Evolutionary conservation across 2,329 filamentous ascomycete genomes (phyloP).

Genomic region (Colletotrichum spaethianum): DNA sequence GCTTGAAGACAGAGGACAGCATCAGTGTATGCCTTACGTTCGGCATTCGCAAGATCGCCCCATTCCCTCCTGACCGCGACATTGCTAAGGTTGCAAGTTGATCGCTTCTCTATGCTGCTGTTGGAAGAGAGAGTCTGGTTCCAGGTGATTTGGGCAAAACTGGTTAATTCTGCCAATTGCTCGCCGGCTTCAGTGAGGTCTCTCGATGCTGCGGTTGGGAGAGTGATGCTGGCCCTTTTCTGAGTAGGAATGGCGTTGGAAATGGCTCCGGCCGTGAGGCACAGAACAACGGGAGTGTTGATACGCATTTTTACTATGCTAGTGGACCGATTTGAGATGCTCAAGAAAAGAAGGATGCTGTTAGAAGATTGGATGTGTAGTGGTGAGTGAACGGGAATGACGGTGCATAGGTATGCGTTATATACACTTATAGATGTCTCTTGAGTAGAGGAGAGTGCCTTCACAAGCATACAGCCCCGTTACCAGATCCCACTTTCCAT

Average conservation of each 20-base stretch:
- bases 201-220: neutral
- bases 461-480: neutral
- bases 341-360: neutral
- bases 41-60: neutral
- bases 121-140: neutral
- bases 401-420: no score
- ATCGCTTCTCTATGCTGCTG: neutral
- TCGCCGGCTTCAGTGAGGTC: neutral
- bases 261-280: neutral
- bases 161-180: neutral
- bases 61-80: neutral
- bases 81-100: neutral
- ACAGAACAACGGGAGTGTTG: neutral
- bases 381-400: neutral
- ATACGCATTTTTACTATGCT: neutral
- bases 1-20: conserved; percentile 61
- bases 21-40: conserved; percentile 53
- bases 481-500: neutral
- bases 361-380: neutral
- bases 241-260: neutral
- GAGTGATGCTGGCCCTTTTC: neutral
- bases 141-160: neutral
- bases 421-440: neutral
- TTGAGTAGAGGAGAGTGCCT: neutral
- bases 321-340: neutral